phyloP scores from a whole-genome alignment of 371 early-diverging fungal genomes.

The Mucor racemosus region DNA sequence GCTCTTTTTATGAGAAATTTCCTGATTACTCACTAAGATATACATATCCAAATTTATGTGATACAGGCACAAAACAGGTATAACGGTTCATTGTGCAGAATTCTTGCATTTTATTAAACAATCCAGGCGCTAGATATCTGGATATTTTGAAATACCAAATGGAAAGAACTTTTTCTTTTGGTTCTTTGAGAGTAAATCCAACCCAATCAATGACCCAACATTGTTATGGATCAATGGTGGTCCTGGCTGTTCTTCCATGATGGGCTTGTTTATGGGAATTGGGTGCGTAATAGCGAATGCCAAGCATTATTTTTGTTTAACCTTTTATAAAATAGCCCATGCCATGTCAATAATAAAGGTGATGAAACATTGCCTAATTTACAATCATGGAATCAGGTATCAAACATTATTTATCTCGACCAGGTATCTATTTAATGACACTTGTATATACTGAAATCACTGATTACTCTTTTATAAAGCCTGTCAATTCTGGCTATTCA shows the following conservation, averaged over 20 bases:
- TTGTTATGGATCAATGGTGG: conserved; percentile 87
- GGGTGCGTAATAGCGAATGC: conserved; percentile 36
- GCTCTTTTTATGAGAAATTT: conserved; percentile 41
- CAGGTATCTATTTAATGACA: conserved; percentile 42
- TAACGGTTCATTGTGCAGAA: neutral
- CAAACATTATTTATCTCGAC: conserved; percentile 86
- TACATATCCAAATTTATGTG: conserved; percentile 76
- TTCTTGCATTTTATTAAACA: too few relatives aligned
- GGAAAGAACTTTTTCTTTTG: conserved; percentile 85
- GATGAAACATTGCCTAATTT: conserved; percentile 57
- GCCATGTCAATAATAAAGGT: conserved; percentile 65
- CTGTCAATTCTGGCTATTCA: conserved; percentile 75
- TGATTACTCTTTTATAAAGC: conserved; percentile 29
- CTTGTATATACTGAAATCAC: too few relatives aligned
- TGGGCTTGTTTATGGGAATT: conserved; percentile 86
- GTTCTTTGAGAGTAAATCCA: conserved; percentile 85
- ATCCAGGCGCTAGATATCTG: conserved; percentile 21
- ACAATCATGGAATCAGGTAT: conserved; percentile 81
- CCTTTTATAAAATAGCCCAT: conserved; percentile 49
- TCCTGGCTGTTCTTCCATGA: conserved; percentile 82
- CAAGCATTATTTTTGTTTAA: neutral
- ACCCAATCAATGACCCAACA: conserved; percentile 74
- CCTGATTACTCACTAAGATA: conserved; percentile 76
- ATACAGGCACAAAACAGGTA: conserved; percentile 75
- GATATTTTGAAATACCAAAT: conserved; percentile 65